A percentile compares a stretch with the other conserved stretches of the same genome.
phyloP scores from a whole-genome alignment of 2,329 filamentous ascomycete genomes.

The Neocucurbitaria cava region DNA sequence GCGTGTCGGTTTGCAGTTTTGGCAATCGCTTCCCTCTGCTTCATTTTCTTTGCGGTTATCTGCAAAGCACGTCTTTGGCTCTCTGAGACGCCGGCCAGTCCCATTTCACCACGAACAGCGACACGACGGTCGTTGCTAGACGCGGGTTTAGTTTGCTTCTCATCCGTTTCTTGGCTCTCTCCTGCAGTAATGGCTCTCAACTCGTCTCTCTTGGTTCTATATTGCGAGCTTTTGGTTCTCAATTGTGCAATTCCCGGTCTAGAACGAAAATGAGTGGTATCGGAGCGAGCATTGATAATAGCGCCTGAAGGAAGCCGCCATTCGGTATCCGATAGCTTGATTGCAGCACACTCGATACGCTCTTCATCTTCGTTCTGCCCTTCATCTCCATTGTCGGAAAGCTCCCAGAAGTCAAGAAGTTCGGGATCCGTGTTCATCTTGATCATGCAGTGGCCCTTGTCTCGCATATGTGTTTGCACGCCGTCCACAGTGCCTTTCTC shows the following conservation, averaged over 20 bases:
- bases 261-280: constrained; percentile 11
- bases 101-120: constrained; percentile 26
- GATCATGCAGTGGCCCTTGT: constrained; percentile 45
- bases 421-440: constrained; percentile 43
- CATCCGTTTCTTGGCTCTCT: not conserved
- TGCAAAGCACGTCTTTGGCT: constrained; percentile 17
- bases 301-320: constrained; percentile 24
- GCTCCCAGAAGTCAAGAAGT: constrained; percentile 43
- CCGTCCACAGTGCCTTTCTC: constrained; percentile 28
- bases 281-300: constrained; percentile 17
- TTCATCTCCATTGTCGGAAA: constrained; percentile 5
- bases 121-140: constrained; percentile 14
- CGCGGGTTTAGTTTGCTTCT: not conserved
- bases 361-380: constrained; percentile 6
- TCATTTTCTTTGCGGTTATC: constrained; percentile 26
- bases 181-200: constrained; percentile 4
- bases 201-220: constrained; percentile 9
- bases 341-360: not conserved
- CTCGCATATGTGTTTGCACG: constrained; percentile 47
- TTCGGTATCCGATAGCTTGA: constrained; percentile 20
- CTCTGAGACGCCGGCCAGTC: constrained; percentile 21
- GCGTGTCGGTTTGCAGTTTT: constrained; percentile 15
- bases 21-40: constrained; percentile 18
- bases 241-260: constrained; percentile 14
- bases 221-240: constrained; percentile 10